phyloP scores from a whole-genome alignment of 257 asterid species.

The Solanum chiquidenum region DNA sequence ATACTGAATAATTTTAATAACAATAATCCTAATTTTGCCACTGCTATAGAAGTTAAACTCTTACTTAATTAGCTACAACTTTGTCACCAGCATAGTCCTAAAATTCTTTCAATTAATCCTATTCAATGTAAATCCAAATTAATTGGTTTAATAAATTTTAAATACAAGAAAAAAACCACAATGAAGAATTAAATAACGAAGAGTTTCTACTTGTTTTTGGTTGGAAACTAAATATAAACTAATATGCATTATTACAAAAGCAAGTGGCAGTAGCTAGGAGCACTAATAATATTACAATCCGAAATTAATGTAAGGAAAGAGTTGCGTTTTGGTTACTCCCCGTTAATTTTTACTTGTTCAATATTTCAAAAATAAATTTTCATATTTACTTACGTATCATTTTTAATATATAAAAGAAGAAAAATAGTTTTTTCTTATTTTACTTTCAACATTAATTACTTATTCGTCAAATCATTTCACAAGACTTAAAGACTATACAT shows the following conservation, averaged over 20 bases:
- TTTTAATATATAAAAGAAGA: no score
- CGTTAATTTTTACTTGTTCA: not conserved
- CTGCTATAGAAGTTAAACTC: not conserved
- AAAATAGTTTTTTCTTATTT: no score
- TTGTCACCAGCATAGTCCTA: not conserved
- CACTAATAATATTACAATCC: not conserved
- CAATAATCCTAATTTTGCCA: not conserved
- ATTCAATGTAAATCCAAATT: no score
- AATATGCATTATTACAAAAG: no score
- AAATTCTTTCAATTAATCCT: not conserved
- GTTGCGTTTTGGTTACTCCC: not conserved
- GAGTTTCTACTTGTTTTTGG: not conserved
- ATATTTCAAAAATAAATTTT: no score
- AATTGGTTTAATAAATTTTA: no score
- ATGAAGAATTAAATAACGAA: not conserved
- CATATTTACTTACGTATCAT: no score
- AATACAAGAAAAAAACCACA: not conserved
- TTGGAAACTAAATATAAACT: no score
- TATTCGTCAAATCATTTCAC: not conserved
- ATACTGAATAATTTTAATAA: not conserved
- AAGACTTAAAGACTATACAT: no score
- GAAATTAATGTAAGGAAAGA: not conserved
- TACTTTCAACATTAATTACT: no score
- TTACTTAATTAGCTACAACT: not conserved
- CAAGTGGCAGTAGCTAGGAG: not conserved